Conservation (phyloP, 2,329 filamentous ascomycete species). For the Akanthomyces dipterigenus region DNA sequence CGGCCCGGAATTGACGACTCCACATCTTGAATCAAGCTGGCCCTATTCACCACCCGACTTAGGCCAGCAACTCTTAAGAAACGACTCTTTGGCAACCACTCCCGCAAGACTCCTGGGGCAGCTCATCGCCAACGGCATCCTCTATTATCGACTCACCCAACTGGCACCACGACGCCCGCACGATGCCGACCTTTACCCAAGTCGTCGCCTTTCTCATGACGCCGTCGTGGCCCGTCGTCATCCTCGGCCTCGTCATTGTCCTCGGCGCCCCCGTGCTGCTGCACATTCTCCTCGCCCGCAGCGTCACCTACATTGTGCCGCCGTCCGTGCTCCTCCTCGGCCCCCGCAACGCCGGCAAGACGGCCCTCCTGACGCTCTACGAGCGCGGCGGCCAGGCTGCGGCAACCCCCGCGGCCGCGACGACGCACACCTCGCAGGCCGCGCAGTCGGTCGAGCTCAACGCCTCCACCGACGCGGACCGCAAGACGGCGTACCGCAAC, state of each 20-base stretch:
- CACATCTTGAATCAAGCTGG: neutral
- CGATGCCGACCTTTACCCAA: constrained; percentile 33
- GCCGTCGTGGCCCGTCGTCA: constrained; percentile 55
- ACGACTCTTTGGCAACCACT: neutral
- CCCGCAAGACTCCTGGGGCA: neutral
- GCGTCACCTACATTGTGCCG: constrained; percentile 55
- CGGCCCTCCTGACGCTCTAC: constrained; percentile 71
- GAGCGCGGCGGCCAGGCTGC: constrained; percentile 42
- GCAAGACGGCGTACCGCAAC: constrained; percentile 42
- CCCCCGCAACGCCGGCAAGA: constrained; percentile 80
- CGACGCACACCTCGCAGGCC: constrained; percentile 51
- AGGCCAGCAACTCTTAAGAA: neutral
- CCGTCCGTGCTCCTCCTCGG: constrained; percentile 78
- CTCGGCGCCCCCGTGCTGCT: constrained; percentile 69
- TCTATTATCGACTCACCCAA: neutral
- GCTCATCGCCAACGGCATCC: neutral
- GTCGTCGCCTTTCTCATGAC: constrained; percentile 49
- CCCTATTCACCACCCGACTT: neutral
- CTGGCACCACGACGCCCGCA: constrained; percentile 6
- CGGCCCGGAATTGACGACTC: neutral
- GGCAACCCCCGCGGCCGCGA: no score
- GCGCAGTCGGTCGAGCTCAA: constrained; percentile 48
- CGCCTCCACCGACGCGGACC: constrained; percentile 39
- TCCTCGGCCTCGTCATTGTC: constrained; percentile 63
- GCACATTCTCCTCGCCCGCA: constrained; percentile 66